A percentile compares a stretch with the other conserved stretches of the same genome.
Conservation (phyloP, 2,329 filamentous ascomycete genomes). For the Zymoseptoria ardabiliae region DNA sequence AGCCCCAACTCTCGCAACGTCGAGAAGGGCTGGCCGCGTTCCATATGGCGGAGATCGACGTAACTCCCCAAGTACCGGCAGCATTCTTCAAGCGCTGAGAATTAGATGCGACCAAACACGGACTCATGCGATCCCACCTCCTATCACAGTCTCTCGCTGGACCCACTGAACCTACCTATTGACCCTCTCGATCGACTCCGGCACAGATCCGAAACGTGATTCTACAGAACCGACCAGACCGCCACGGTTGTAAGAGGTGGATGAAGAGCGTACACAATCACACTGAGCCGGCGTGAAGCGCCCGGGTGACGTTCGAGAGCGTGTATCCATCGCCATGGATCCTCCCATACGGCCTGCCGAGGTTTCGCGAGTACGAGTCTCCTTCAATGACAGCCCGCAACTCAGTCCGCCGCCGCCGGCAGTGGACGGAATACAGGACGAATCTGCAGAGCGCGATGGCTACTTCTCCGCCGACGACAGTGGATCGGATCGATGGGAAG, state of each 20-base stretch:
- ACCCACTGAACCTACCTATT: neutral
- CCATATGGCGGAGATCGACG: neutral
- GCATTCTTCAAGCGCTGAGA: neutral
- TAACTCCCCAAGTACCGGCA: neutral
- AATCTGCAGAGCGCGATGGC: conserved; percentile 8
- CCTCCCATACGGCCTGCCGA: neutral
- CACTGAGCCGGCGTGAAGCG: neutral
- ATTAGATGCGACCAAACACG: neutral
- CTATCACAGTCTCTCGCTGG: neutral
- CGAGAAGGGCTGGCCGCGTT: neutral
- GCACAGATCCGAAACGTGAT: neutral
- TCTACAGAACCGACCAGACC: neutral
- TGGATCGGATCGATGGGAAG: neutral
- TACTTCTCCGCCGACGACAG: conserved; percentile 26
- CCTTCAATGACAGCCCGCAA: conserved; percentile 3
- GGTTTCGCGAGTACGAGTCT: conserved; percentile 3
- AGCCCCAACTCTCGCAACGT: neutral
- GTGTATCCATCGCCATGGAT: neutral
- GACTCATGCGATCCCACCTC: no score
- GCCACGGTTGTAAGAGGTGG: neutral
- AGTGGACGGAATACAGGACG: neutral
- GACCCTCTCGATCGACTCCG: neutral
- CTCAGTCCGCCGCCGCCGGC: neutral
- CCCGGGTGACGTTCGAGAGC: neutral
- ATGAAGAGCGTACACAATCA: neutral